Base-by-base conservation (phyloP, 2,329 filamentous ascomycete genomes). In the Claviceps purpurea region DNA sequence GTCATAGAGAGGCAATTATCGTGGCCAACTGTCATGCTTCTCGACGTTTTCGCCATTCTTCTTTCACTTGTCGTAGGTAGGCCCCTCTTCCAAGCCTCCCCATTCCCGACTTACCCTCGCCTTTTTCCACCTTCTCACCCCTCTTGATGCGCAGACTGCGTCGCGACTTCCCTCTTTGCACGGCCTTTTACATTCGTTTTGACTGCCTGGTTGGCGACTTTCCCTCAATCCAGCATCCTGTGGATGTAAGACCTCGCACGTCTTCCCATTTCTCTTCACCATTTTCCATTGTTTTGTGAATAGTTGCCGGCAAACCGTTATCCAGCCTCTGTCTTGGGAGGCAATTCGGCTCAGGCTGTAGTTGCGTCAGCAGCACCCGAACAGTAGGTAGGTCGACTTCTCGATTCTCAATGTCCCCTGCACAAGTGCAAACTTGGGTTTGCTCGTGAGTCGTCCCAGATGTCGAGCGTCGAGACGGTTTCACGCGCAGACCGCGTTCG, bases 121-220 rank as follows among this genome's bases (percentile, higher is more conserved):
- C 13, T 47, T 24, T 41, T 40, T 46, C 3, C 16, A 14, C 18
- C 7, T 44, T 40, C 44, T 45, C 16, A 6, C 2, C 13, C 20
- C 2, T 43, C 44, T 44, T 45, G 16, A 5, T 46, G 37, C 34
- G 30, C 52, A 38, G 50, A 45, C 42, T 52, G 53, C 22, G 50
- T 55, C 50, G 53, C 50, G 53, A 54, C 53, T 52, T 52, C 53
- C 53, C 22, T 50, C 40, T 47, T 30, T 48, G 48, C 43, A 38
- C 37, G n/a, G 14, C 42, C 8, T 34, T 34, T 10, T 34, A 34
- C 16, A 16, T 41, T 43, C 40, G 4, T 52, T 49, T 43, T 49
- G 20, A 50, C 45, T 50, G 51, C 41, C 51, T 54, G 43, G 24
- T 49, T 50, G 34, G 47, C 50, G 30, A 41, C 38, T 39, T 30